Evolutionary conservation across 2,329 filamentous ascomycete species (phyloP), one percentile per base, ranked within the genome.

Genomic region (Chaetomiaceae sp.): DNA sequence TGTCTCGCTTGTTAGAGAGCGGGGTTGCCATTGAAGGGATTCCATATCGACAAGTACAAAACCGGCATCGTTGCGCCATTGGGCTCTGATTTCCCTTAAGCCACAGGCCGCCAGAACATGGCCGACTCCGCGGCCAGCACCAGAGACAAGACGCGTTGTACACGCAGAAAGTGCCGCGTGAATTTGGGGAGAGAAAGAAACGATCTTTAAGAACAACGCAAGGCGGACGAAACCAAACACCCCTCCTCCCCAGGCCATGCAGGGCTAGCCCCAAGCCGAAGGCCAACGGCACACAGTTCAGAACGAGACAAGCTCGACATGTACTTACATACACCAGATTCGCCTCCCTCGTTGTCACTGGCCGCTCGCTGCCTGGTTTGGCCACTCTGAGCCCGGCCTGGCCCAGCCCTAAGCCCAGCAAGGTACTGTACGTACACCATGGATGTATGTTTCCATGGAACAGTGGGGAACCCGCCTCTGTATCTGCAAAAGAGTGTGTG

Each of bases 391-490:
- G n/a, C n/a, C n/a, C n/a, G 45, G 33, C 39, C 36, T 31, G 50
- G 50, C 23, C 31, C 19, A 33, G 22, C 23, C 51, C 53, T 54
- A 47, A 48, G 42, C 51, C 53, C 44, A 47, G 53, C 47, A 47
- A 47, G 56, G 48, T 23, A 20, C 17, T 7, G 8, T 7, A 34
- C 17, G 22, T 9, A 5, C 23, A 34, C 14, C 9, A 25, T 33
- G 25, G 12, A 39, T n/a, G 36, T 46, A 43, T 31, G 22, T 48
- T 22, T 27, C 6, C 15, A 20, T 37, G 27, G 39, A 38, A 55
- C 49, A 54, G 61, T 57, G 60, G 59, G 56, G 60, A 60, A 59
- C n/a, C 29, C 22, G 34, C n/a, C 17, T n/a, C 8, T n/a, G 36
- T 23, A 36, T 20, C 34, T 33, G 45, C 20, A 19, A 20, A 19